A percentile compares a stretch with the other conserved stretches of the same genome.
Conservation (phyloP, 495 filamentous ascomycete genomes). For the Glutinoglossum americanum region DNA sequence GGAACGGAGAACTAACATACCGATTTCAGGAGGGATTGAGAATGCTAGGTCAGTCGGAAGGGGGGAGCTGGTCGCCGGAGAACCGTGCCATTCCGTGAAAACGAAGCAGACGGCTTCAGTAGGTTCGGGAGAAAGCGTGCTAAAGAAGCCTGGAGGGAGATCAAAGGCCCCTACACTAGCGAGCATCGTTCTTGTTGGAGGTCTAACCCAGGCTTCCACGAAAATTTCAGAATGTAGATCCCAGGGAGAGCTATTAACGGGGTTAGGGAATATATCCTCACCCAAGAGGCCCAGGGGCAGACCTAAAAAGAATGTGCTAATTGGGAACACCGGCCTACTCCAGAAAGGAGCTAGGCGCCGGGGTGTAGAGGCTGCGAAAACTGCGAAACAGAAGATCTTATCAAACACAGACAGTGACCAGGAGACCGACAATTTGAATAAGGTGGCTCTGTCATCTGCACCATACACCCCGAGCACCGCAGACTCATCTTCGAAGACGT, state of each 20-base stretch:
- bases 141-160: slow-evolving; percentile 16
- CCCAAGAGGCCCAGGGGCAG: slow-evolving; percentile 20
- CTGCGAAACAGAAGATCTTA: background rate
- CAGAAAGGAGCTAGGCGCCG: background rate
- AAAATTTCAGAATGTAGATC: background rate
- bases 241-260: background rate
- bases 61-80: background rate
- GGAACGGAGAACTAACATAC: slow-evolving; percentile 3
- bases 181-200: background rate
- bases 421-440: background rate
- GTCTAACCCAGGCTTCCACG: background rate
- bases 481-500: slow-evolving; percentile 32
- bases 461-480: slow-evolving; percentile 16
- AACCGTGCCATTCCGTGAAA: background rate
- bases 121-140: slow-evolving; percentile 5
- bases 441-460: background rate
- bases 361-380: background rate
- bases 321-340: background rate
- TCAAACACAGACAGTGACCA: background rate
- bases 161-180: slow-evolving; percentile 7
- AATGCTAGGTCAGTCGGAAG: background rate
- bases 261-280: background rate
- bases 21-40: background rate
- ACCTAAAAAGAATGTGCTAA: slow-evolving; percentile 8
- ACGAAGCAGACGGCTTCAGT: background rate